Base-by-base conservation (phyloP, 2,329 filamentous ascomycete genomes). In the Fusarium gaditjirri region DNA sequence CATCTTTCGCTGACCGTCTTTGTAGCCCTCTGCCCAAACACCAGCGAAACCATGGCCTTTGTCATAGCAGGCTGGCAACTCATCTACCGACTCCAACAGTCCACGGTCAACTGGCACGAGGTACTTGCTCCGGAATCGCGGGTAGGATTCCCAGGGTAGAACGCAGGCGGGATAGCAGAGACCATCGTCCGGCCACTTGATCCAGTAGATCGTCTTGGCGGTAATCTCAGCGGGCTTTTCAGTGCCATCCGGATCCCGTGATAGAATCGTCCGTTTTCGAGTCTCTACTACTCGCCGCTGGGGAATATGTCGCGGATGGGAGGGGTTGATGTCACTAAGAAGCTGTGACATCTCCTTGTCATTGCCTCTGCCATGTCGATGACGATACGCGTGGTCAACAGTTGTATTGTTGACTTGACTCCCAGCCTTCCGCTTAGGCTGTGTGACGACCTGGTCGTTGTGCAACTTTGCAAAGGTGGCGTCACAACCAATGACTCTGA, bases 351-450 rank as follows among this genome's bases (percentile, higher is more conserved):
- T 50, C 3, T 25, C 12, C 3, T 7, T 8, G 8, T 31, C 27
- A n/a, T 17, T 8, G 16, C 8, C 12, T n/a, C 9, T 6, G 8
- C 3, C 10, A 3, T 4, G 16, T 17, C 6, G 29, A 31, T 10
- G 29, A 33, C 21, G 29, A 33, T 23, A 39, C 1, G 10, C 7
- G 5, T 1, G 31, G 27, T 31, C 27, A 2, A 6, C 14, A 4
- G 10, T 6, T 7, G 14, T 21, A 4, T 5, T 29, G 44, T n/a
- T 5, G 5, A 31, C 44, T 17, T 31, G 25, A 11, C 0, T 0
- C 6, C 6, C 6, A 0, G 13, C 13, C 6, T 8, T 5, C 14
- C 19, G 13, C 19, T 19, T n/a, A 4, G 5, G 3, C 8, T 23
- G 10, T n/a, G 11, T 0, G 3, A 6, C 19, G 14, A 57, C 42